These are phyloP conservation scores for Astrocystis sublimbata DNA, from an alignment of 495 filamentous ascomycete genomes.

Conservation along the genomic window DNA sequence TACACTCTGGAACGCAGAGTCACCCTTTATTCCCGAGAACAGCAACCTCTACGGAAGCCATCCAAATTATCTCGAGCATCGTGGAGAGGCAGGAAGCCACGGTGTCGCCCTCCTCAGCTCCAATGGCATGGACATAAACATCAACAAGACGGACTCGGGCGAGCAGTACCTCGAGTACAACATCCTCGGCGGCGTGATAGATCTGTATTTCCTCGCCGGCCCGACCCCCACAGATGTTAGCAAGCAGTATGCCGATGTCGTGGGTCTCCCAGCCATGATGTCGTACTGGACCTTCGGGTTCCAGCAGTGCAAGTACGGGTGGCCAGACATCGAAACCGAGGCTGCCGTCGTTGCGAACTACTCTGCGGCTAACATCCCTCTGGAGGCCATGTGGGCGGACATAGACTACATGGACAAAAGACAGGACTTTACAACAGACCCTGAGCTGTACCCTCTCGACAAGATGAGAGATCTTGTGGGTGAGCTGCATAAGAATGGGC, in stretches of 20 bases:
- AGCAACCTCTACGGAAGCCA: conserved; percentile 81
- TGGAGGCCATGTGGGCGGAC: conserved; percentile 81
- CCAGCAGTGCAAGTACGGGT: conserved; percentile 83
- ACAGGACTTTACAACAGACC: conserved; percentile 70
- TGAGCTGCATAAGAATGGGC: conserved; percentile 68
- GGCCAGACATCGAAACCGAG: conserved; percentile 67
- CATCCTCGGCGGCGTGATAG: conserved; percentile 72
- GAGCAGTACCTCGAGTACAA: conserved; percentile 84
- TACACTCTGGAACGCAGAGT: conserved; percentile 77
- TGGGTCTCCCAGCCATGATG: conserved; percentile 72
- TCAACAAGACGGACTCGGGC: conserved; percentile 61
- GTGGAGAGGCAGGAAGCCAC: conserved; percentile 64
- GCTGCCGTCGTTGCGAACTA: conserved; percentile 74
- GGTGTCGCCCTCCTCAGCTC: conserved; percentile 79
- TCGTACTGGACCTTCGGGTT: conserved; percentile 87
- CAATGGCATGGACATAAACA: conserved; percentile 84
- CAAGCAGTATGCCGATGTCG: conserved; percentile 70
- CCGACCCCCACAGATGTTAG: conserved; percentile 70
- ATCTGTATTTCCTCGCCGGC: conserved; percentile 81
- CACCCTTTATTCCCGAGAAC: conserved; percentile 51
- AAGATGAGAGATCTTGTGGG: conserved; percentile 66
- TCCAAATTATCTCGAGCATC: conserved; percentile 81
- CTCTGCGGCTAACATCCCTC: conserved; percentile 63
- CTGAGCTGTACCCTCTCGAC: conserved; percentile 67
- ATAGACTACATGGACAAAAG: conserved; percentile 69